Evolutionary conservation across 192 early-diverging fungal genomes (phyloP), one percentile per base, ranked within the genome.

Genomic region (Podila epigama): DNA sequence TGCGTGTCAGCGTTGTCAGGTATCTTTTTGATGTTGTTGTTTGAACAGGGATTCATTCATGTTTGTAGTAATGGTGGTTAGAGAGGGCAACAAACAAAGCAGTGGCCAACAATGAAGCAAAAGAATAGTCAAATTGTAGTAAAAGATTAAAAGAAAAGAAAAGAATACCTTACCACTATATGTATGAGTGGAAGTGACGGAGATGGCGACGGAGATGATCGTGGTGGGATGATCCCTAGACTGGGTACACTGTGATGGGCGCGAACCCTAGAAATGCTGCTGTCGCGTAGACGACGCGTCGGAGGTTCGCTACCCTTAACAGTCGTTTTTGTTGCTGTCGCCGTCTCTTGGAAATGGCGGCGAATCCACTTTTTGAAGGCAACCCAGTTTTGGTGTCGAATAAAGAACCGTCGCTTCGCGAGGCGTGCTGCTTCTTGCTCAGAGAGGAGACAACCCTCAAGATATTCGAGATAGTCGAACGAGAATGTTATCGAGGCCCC

Each of bases 341-440:
- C 12, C 22, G 42, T 34, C n/a, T 51, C 60, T 34, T 51, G 31
- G 60, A 22, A 44, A n/a, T 15, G 62, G 9, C 35, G 50, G n/a
- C 51, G 15, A 12, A 72, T 57, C 63, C 63, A 72, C 9, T 59
- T 42, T 22, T 72, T 65, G 33, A 72, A 5, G 36, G 63, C 70
- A 11, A 60, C 37, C 70, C 70, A 72, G 31, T 63, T 72, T 51
- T 55, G 56, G 20, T 56, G 56, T 25, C 70, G 54, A 27, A n/a
- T n/a, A n/a, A 34, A 41, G 31, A n/a, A 29, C 18, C 40, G 36
- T 52, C 41, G 60, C 15, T 18, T 29, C 34, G 18, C 55, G 58
- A 13, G 58, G 36, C 37, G 36, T 55, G 33, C 52, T 15, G 36
- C 40, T 58, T 75, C 58, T 37, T 75, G 58, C 9, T 75, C 58